These are phyloP conservation scores for Epichloe coenophiala DNA, from an alignment of 2,329 filamentous ascomycete genomes.

Conservation along the genomic window DNA sequence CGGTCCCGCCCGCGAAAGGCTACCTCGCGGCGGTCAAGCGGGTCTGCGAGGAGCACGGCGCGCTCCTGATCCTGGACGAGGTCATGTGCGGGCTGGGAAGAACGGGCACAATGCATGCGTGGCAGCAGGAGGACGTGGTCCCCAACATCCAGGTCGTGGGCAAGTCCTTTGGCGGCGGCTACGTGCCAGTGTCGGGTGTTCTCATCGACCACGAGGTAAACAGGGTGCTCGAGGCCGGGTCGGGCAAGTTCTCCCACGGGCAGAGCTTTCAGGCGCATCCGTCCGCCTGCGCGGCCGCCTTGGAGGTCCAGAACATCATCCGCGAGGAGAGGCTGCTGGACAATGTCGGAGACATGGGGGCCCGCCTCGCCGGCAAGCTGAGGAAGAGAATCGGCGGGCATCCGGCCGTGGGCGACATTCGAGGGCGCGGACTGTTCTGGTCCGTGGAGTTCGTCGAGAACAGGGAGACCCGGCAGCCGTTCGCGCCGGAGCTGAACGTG, in stretches of 20 bases:
- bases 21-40: constrained; percentile 40
- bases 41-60: constrained; percentile 41
- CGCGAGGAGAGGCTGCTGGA: constrained; percentile 40
- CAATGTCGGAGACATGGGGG: constrained; percentile 43
- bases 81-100: constrained; percentile 59
- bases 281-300: constrained; percentile 10
- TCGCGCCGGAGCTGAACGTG: constrained; percentile 12
- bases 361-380: constrained; percentile 30
- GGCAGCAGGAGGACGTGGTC: constrained; percentile 41
- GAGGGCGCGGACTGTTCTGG: constrained; percentile 43
- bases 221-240: too few species aligned
- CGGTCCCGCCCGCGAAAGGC: constrained; percentile 33
- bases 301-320: constrained; percentile 32
- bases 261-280: constrained; percentile 17
- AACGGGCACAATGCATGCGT: constrained; percentile 47
- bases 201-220: too few species aligned
- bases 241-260: constrained; percentile 5
- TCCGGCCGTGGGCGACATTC: constrained; percentile 43
- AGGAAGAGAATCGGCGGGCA: constrained; percentile 26
- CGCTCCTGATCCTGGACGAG: constrained; percentile 43
- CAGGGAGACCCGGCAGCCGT: constrained; percentile 21
- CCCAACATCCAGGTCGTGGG: constrained; percentile 55
- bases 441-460: constrained; percentile 32
- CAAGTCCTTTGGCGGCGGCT: constrained; percentile 53
- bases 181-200: constrained; percentile 22